Evolutionary conservation across 352 stramenopile genomes (phyloP), one percentile per base, ranked within the genome.

Genomic region (Paralagenidium karlingii): DNA sequence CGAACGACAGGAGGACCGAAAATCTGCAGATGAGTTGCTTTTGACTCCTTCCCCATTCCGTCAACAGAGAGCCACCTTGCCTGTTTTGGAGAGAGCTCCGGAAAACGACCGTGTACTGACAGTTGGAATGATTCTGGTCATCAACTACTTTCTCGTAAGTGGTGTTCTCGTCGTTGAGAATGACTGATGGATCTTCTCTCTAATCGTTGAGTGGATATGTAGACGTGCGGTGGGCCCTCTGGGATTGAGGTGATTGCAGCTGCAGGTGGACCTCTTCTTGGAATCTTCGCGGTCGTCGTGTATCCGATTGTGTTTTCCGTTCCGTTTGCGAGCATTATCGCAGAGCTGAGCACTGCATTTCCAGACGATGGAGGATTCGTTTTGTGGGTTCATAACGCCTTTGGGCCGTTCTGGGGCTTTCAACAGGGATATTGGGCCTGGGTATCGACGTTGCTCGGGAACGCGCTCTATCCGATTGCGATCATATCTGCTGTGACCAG

Each of bases 261-360:
- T 3, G 66, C 63, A 3, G 57, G 47, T 2, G 69, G 74, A 0
- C 58, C 58, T 8, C 68, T 88, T 19, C 42, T 85, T 43, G 67
- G 84, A 8, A 55, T 97, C 13, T 34, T 94, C 0, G 79, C 78
- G 6, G 80, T 94, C 43, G 9, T 84, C 7, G 13, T 96, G 8
- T 73, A 96, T 32, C 77, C 83, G 3, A 54, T 96, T 1, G 38
- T 96, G 8, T 95, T 88, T 64, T 76, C 61, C 2, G 43, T 96
- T 15, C 85, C 85, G 8, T 89, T 95, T 51, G 81, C 81, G 4
- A 64, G 90, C 33, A 85, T 97, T 18, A 94, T 92, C 5, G 82
- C 87, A 10, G 85, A 97, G 58, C 60, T 97, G 11, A 86, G 78
- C 15, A 76, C 77, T 0, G 63, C 83, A 7, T 95, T 95, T 54